Base-by-base conservation (phyloP, 495 filamentous ascomycete species). In the Elasticomyces elasticus region DNA sequence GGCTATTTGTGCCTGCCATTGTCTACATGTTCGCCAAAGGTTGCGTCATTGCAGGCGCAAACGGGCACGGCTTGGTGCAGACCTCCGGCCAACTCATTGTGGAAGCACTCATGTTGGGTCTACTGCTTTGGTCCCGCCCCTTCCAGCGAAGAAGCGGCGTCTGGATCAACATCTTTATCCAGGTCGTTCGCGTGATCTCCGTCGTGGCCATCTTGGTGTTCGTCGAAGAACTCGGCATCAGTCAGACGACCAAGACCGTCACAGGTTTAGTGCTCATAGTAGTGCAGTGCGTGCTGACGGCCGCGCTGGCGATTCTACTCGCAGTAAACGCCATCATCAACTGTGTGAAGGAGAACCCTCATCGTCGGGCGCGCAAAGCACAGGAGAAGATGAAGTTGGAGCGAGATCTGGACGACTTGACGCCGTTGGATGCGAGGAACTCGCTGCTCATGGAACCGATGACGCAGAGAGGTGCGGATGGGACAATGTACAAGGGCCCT, bases 201-300 rank as follows among this genome's bases (percentile, higher is more conserved):
- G 84, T 94, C 26, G 78, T 79, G 33, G 95, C 91, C 68, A 88
- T 97, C 60, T 67, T 98, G 61, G 75, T 97, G 26, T 98, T 97
- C 63, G 91, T 96, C 17, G 86, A 96, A 63, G 82, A 96, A 68
- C 83, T 98, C 41, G 87, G 87, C 33, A 82, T 98, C 57, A 76
- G 84, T 5, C 86, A 95, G 62, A 94, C 89, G 10, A 96, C 92
- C n/a, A 89, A 97, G 71, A 97, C 92, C 1, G 79, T 96, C 55
- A 86, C 82, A 35, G 92, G 92, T 37, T 81, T 96, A 26, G 85
- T 91, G 12, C 74, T 98, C 41, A 91, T 98, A 54, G 91, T 80
- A 40, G 75, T 96, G 17, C 92, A 98, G 69, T 87, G 86, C 0
- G 79, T 82, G 6, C 73, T 98, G 49, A 94, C 92, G 1, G 89